Evolutionary conservation across 192 early-diverging fungal species (phyloP), one percentile per base, ranked within the genome.

Genomic region (Lobosporangium transversale): DNA sequence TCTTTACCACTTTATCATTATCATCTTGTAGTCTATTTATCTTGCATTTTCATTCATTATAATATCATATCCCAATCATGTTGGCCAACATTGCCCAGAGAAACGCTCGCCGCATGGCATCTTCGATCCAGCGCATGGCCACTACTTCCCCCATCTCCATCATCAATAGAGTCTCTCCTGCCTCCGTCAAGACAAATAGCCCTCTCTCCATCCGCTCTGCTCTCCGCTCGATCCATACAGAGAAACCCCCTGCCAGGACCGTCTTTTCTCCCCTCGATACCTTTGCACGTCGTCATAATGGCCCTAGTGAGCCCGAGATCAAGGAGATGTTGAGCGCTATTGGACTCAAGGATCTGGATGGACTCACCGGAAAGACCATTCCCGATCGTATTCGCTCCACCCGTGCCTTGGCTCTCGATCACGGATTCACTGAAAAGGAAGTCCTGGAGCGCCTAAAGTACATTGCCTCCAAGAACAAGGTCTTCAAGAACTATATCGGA

Each of bases 391-490:
- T 99, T 76, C 86, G 88, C 18, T 89, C 94, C 44, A 68, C 88
- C 32, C 81, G 88, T 50, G 78, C 87, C 10, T 87, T 98, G 53
- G 74, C 84, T 31, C 89, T 99, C 31, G 89, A 91, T 44, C 86
- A 92, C 23, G 86, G 88, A 64, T 81, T 94, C 27, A 71, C 95
- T 3, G 98, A 99, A 81, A 85, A 86, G 45, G 94, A 98, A 80
- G 88, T 94, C n/a, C 76, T 99, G 42, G 88, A 87, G 35, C 83
- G 89, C 33, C 85, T 99, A 57, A 88, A 90, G 73, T 60, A 80
- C n/a, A 94, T 99, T 74, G 97, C 95, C 29, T 75, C 82, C 53
- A 89, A 95, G 81, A 99, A 99, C 89, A 92, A 96, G 85, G 79
- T 97, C 45, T 91, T 90, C 85, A 88, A 89, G 49, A 91, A 93